phyloP scores from a whole-genome alignment of 1,284 basidiomycete genomes.

The Apiotrichum montevideense region DNA sequence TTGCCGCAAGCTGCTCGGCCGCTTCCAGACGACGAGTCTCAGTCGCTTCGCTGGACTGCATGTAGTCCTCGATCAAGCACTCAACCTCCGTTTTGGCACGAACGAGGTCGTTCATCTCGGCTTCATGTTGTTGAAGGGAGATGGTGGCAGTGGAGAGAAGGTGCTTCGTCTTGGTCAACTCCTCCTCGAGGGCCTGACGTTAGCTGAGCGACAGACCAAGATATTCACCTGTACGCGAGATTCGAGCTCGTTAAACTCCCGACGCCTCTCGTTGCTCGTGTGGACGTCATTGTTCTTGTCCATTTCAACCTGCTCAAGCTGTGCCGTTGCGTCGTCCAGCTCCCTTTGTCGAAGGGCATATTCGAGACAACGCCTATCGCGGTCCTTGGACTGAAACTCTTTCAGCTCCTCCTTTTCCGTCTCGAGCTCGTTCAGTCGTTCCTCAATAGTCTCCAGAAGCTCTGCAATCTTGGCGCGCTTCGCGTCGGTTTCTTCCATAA shows the following conservation, averaged over 20 bases:
- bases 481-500: slow-evolving; percentile 93
- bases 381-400: slow-evolving; percentile 92
- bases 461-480: slow-evolving; percentile 90
- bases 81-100: slow-evolving; percentile 72
- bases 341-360: slow-evolving; percentile 91
- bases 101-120: slow-evolving; percentile 58
- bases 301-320: slow-evolving; percentile 67
- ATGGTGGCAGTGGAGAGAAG: slow-evolving; percentile 59
- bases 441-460: slow-evolving; percentile 83
- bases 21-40: slow-evolving; percentile 52
- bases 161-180: slow-evolving; percentile 66
- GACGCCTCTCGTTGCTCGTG: slow-evolving; percentile 68
- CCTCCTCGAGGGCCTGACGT: slow-evolving; percentile 62
- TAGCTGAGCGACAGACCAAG: slow-evolving; percentile 6
- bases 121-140: slow-evolving; percentile 36
- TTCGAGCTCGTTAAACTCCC: slow-evolving; percentile 76
- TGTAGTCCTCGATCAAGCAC: slow-evolving; percentile 75
- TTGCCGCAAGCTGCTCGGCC: slow-evolving; percentile 58
- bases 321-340: slow-evolving; percentile 76
- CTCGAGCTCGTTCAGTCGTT: slow-evolving; percentile 81
- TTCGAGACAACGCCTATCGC: slow-evolving; percentile 88
- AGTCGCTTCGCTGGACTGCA: slow-evolving; percentile 61
- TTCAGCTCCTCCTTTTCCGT: slow-evolving; percentile 97
- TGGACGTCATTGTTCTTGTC: slow-evolving; percentile 78
- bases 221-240: slow-evolving; percentile 66